These are phyloP conservation scores for Aristolochia californica DNA, from an alignment of 164 flowering plant genomes.

Conservation along the genomic window DNA sequence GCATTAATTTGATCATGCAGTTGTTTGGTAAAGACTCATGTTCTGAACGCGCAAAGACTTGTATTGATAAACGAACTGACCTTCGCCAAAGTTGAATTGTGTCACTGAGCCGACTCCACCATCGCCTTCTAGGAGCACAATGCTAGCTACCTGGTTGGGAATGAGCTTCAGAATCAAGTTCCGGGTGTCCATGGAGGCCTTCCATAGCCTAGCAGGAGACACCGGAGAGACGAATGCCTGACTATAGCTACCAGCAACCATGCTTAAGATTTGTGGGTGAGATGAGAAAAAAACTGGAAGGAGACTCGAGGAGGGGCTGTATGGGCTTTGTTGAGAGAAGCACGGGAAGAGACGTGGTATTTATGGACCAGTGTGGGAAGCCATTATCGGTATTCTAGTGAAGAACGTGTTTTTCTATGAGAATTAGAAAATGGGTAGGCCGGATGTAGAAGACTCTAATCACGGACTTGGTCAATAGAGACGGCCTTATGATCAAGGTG, in stretches of 20 bases:
- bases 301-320: not conserved
- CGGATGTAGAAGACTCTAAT: no score
- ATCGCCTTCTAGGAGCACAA: slow-evolving; percentile 1
- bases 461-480: no score
- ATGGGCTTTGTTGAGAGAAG: not conserved
- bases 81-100: slow-evolving; percentile 1
- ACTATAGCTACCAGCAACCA: slow-evolving; percentile 1
- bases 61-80: not conserved
- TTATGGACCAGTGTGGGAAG: not conserved
- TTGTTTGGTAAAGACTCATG: not conserved
- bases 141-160: not conserved
- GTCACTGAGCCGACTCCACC: slow-evolving; percentile 4
- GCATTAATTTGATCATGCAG: no score
- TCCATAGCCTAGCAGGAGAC: slow-evolving; percentile 1
- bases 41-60: not conserved
- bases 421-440: no score
- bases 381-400: no score
- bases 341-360: not conserved
- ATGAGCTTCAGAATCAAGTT: not conserved
- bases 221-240: not conserved
- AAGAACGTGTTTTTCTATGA: no score
- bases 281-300: no score
- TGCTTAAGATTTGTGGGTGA: no score
- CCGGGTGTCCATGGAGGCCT: not conserved
- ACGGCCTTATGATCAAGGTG: no score